Evolutionary conservation across 2,329 filamentous ascomycete genomes (phyloP), one percentile per base, ranked within the genome.

Genomic region (Cercospora zeae-maydis): DNA sequence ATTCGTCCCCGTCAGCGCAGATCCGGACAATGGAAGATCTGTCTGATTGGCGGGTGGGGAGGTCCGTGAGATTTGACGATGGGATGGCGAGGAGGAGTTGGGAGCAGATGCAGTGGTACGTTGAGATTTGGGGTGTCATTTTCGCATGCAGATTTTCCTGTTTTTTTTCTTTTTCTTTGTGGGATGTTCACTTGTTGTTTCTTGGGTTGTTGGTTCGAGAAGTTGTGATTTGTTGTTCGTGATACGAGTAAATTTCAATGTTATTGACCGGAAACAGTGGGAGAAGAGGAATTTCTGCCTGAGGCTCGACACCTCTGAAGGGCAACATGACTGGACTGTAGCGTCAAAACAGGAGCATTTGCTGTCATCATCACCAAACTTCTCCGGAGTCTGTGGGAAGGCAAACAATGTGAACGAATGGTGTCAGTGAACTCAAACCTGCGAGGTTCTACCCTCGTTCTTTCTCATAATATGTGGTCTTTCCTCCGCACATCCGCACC

Each of bases 41-140:
- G 73, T 89, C 86, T 52, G 71, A 66, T 63, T 77, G 73, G 52
- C 87, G 84, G 7, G 77, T 80, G 1, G 86, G 85, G 10, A 88
- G 79, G 0, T 75, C 67, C 30, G 77, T 65, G 52, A 89, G 77
- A 2, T 79, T 73, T n/a, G 33, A 4, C 37, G 83, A 81, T 0
- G 83, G 84, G 49, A 80, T 86, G 21, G 86, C 82, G 66, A 90
- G 80, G 59, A 89, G 77, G 66, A 89, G 82, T 69, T 87, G 82
- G 51, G 80, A 85, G 81, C 88, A 90, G 73, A 87, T 81, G 80
- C 88, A 90, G 77, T 85, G 83, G 75, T 85, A 85, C 63, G 82
- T 84, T 37, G 58, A 63, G 42, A 69, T 31, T 4, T 36, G 27
- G 33, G 58, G 11, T 14, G 31, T 14, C 30, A 53, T 61, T 54